These are phyloP conservation scores for Eucommia ulmoides DNA, from an alignment of 257 asterid genomes.

Conservation along the genomic window DNA sequence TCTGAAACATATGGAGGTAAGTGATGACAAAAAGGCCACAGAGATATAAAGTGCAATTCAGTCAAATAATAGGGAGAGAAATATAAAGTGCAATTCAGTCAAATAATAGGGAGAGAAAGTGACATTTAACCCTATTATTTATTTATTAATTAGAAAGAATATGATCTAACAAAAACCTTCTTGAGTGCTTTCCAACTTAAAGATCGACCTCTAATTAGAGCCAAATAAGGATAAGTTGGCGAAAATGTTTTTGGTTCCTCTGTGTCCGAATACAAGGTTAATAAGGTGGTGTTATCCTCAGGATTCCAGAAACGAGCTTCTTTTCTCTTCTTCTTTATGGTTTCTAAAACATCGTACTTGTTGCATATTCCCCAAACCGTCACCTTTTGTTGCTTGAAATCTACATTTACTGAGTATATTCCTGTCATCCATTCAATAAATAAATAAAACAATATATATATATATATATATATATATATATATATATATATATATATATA, in stretches of 20 bases:
- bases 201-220: slow-evolving; percentile 34
- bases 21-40: no score
- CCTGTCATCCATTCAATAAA: neutral
- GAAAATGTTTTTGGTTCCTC: slow-evolving; percentile 22
- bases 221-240: slow-evolving; percentile 10
- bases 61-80: no score
- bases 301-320: slow-evolving; percentile 56
- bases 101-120: no score
- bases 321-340: slow-evolving; percentile 44
- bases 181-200: slow-evolving; percentile 43
- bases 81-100: no score
- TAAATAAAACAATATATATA: no score
- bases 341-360: slow-evolving; percentile 38
- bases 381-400: slow-evolving; percentile 18
- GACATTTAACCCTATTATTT: no score
- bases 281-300: slow-evolving; percentile 17
- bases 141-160: slow-evolving; percentile 54
- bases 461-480: no score
- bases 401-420: neutral
- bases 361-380: slow-evolving; percentile 91
- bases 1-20: no score
- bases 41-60: no score
- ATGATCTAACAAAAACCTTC: slow-evolving; percentile 42
- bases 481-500: no score
- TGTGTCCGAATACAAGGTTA: slow-evolving; percentile 9